Evolutionary conservation across 2,329 filamentous ascomycete genomes (phyloP).

Genomic region (Alternaria sp.): DNA sequence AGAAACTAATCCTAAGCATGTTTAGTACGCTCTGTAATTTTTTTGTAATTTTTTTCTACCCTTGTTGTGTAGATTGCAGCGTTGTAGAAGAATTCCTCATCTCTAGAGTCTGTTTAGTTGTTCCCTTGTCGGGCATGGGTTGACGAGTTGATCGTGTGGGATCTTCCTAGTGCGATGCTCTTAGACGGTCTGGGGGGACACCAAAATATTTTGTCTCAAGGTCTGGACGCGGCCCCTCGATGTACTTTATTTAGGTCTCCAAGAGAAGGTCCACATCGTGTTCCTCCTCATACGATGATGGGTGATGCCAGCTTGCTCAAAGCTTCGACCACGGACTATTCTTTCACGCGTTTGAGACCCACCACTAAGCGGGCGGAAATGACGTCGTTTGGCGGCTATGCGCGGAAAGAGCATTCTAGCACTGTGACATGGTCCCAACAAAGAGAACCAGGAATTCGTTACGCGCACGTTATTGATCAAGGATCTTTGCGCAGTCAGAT

Average conservation of each 20-base stretch:
- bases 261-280: conserved; percentile 7
- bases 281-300: conserved; percentile 6
- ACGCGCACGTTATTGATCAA: conserved; percentile 13
- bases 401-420: conserved; percentile 19
- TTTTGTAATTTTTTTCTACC: too few species aligned
- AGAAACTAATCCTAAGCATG: too few species aligned
- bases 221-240: conserved; percentile 1
- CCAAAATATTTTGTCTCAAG: conserved; percentile 12
- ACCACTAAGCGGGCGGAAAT: conserved; percentile 14
- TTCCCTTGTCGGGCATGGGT: too few species aligned
- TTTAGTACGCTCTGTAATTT: too few species aligned
- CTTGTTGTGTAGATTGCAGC: too few species aligned
- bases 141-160: too few species aligned
- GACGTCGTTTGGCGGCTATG: conserved; percentile 18
- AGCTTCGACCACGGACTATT: conserved; percentile 7
- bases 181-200: not conserved
- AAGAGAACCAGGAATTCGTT: conserved; percentile 13
- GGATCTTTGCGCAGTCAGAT: not conserved
- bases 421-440: conserved; percentile 16
- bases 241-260: conserved; percentile 12
- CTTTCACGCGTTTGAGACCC: conserved; percentile 9
- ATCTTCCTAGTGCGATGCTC: too few species aligned
- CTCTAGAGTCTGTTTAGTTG: too few species aligned
- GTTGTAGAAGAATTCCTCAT: too few species aligned
- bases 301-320: conserved; percentile 2